Evolutionary conservation across 257 asterid species (phyloP).

Genomic region (Nicotiana knightiana): DNA sequence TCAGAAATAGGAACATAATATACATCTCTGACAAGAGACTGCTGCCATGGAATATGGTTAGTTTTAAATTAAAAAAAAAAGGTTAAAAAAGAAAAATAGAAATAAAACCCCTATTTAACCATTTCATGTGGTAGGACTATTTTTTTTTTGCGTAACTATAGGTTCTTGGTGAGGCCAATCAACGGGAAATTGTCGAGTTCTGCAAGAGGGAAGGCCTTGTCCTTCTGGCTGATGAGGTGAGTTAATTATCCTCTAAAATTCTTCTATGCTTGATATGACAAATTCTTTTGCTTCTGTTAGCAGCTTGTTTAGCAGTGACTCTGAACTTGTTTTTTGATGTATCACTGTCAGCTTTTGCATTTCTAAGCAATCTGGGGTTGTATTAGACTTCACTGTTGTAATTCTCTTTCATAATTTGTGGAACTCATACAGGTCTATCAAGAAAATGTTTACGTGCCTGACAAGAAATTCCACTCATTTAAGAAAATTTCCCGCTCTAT

Average conservation of each 20-base stretch:
- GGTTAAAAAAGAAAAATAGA: background rate
- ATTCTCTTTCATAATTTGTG: background rate
- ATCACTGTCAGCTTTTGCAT: background rate
- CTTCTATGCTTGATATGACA: background rate
- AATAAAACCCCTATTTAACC: background rate
- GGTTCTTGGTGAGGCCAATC: slow-evolving; percentile 69
- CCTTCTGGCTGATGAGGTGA: slow-evolving; percentile 97
- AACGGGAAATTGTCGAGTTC: slow-evolving; percentile 77
- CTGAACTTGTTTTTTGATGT: background rate
- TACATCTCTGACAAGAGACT: background rate
- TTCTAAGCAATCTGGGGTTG: background rate
- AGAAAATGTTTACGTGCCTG: slow-evolving; percentile 88
- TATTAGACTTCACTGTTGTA: background rate
- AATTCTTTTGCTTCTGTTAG: background rate
- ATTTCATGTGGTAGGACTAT: background rate
- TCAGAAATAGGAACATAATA: background rate
- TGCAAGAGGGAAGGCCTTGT: slow-evolving; percentile 97
- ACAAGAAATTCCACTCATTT: slow-evolving; percentile 88
- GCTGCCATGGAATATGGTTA: background rate
- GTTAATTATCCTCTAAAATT: background rate
- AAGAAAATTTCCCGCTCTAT: slow-evolving; percentile 75
- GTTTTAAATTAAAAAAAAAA: too few species aligned
- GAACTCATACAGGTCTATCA: slow-evolving; percentile 72
- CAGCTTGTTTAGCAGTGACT: background rate
- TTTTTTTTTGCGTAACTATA: slow-evolving; percentile 1